Percentiles rank a stretch among this genome's conserved stretches.
Evolutionary conservation across 2,329 filamentous ascomycete genomes (phyloP).

Genomic region (Neofusicoccum umdonicola): DNA sequence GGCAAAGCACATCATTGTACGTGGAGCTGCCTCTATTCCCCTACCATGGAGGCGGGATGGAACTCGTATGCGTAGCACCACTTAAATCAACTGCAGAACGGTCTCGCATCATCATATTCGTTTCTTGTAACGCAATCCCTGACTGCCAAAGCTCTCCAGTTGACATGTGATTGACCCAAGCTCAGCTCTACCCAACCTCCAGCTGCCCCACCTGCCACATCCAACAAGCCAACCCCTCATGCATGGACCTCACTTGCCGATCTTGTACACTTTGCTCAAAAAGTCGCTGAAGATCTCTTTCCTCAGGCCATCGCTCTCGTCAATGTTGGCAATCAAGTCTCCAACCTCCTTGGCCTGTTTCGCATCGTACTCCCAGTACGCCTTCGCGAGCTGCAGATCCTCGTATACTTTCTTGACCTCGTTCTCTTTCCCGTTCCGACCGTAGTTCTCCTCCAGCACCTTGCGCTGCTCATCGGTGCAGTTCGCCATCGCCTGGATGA

Average conservation of each 20-base stretch:
- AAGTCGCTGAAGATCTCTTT: conserved; percentile 86
- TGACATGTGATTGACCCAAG: too few species aligned
- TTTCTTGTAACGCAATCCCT: too few species aligned
- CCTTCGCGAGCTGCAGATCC: conserved; percentile 77
- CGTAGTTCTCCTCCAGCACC: conserved; percentile 89
- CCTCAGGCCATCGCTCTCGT: conserved; percentile 86
- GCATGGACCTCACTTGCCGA: conserved; percentile 71
- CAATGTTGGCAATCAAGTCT: conserved; percentile 70
- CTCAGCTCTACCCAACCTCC: too few species aligned
- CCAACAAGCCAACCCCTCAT: background rate
- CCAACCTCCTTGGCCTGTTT: conserved; percentile 73
- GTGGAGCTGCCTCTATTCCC: too few species aligned
- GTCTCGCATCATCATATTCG: too few species aligned
- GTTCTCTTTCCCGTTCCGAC: conserved; percentile 81
- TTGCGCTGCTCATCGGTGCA: conserved; percentile 81
- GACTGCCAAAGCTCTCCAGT: too few species aligned
- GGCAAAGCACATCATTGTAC: too few species aligned
- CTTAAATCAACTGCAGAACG: too few species aligned
- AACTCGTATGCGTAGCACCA: too few species aligned
- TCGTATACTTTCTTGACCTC: conserved; percentile 85
- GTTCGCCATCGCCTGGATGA: conserved; percentile 86
- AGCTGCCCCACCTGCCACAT: too few species aligned
- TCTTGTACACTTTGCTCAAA: conserved; percentile 95
- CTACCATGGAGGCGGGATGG: too few species aligned
- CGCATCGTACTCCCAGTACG: conserved; percentile 89